Conservation (phyloP, 2,329 filamentous ascomycete genomes). For the Fusarium sp. region DNA sequence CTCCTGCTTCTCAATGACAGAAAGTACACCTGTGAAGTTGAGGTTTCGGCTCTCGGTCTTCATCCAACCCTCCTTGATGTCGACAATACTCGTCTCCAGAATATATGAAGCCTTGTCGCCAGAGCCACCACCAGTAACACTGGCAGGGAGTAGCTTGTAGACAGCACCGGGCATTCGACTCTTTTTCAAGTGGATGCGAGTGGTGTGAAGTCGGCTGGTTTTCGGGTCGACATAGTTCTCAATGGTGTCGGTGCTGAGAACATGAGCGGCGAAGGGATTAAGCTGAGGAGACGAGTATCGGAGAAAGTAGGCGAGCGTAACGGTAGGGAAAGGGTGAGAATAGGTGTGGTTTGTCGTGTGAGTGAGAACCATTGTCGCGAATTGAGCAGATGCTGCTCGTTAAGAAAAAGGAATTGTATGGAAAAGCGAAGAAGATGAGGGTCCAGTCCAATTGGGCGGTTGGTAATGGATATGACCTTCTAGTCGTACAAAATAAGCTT, state of each 20-base stretch:
- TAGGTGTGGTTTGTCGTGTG: constrained; percentile 78
- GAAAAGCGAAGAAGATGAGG: constrained; percentile 7
- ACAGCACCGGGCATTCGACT: constrained; percentile 81
- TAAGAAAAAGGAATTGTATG: constrained; percentile 17
- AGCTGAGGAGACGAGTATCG: constrained; percentile 78
- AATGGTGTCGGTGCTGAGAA: constrained; percentile 86
- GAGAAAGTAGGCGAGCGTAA: constrained; percentile 89
- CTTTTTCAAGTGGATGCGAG: constrained; percentile 84
- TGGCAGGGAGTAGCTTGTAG: constrained; percentile 79
- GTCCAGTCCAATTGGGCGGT: constrained; percentile 41
- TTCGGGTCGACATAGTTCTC: constrained; percentile 76
- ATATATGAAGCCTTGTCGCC: constrained; percentile 82
- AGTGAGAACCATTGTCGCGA: constrained; percentile 69
- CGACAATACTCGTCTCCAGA: constrained; percentile 82
- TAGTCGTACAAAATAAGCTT: constrained; percentile 13
- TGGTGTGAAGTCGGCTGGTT: constrained; percentile 82
- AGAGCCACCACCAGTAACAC: constrained; percentile 72
- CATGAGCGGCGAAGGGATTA: constrained; percentile 85
- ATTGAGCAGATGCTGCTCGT: constrained; percentile 31
- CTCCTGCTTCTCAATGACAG: constrained; percentile 80
- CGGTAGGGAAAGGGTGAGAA: constrained; percentile 84
- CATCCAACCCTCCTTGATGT: constrained; percentile 86
- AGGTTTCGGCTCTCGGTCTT: constrained; percentile 83
- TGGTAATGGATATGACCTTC: constrained; percentile 2
- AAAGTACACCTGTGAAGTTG: constrained; percentile 84